Evolutionary conservation across 2,329 filamentous ascomycete species (phyloP).

Genomic region (Ophiocordyceps robertsii): DNA sequence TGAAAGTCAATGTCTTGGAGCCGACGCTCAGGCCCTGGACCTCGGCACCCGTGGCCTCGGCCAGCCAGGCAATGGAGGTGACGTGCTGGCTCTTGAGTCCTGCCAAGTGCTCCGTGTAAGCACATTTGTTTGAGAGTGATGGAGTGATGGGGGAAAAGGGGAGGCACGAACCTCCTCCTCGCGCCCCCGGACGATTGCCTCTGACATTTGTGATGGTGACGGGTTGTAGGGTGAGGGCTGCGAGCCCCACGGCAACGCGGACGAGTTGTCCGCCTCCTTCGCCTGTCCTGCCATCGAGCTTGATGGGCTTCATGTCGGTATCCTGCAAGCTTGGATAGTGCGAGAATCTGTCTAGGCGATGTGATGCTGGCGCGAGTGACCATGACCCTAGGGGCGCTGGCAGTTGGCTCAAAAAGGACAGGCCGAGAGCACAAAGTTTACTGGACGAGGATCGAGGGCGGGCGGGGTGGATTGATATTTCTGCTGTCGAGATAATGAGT

Average conservation of each 20-base stretch:
- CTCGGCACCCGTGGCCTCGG: slow-evolving; percentile 34
- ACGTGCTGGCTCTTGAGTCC: slow-evolving; percentile 50
- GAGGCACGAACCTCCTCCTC: slow-evolving; percentile 13
- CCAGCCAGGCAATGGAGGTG: slow-evolving; percentile 39
- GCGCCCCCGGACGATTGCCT: slow-evolving; percentile 30
- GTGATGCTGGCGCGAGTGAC: background rate
- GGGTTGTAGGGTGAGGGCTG: slow-evolving; percentile 39
- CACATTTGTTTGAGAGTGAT: background rate
- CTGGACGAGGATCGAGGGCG: too few relatives aligned
- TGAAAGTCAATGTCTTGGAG: slow-evolving; percentile 34
- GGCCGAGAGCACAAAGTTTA: too few relatives aligned
- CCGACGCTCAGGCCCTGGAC: slow-evolving; percentile 37
- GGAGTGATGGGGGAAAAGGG: background rate
- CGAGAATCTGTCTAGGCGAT: too few relatives aligned
- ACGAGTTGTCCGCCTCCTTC: slow-evolving; percentile 52
- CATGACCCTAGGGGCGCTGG: too few relatives aligned
- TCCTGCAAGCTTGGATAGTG: too few relatives aligned
- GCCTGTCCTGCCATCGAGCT: slow-evolving; percentile 41
- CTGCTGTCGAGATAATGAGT: too few relatives aligned
- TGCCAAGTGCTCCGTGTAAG: slow-evolving; percentile 9
- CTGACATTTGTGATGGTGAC: slow-evolving; percentile 41
- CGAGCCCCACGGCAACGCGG: slow-evolving; percentile 39
- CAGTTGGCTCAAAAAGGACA: background rate
- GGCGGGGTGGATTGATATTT: too few relatives aligned
- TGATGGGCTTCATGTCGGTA: slow-evolving; percentile 20